A percentile compares a stretch with the other conserved stretches of the same genome.
Evolutionary conservation across 257 asterid species (phyloP).

Genomic region (Scutellaria minor): DNA sequence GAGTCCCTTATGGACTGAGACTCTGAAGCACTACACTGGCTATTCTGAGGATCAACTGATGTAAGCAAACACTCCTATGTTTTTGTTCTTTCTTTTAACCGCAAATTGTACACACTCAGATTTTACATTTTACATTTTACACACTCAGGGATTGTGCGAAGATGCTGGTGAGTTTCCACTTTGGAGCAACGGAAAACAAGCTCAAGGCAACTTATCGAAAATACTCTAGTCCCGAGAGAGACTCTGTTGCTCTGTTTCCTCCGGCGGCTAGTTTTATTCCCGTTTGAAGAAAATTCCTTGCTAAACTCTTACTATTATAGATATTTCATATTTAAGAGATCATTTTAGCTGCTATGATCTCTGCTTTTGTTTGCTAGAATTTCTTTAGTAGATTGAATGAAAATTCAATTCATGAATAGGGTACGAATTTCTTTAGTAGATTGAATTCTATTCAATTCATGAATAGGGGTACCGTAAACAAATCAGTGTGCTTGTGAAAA

Average conservation of each 20-base stretch:
- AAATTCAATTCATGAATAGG: too few species aligned
- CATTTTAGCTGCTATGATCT: slow-evolving; percentile 46
- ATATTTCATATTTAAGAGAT: slow-evolving; percentile 27
- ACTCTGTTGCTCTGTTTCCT: slow-evolving; percentile 75
- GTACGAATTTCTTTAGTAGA: too few species aligned
- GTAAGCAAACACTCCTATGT: slow-evolving; percentile 38
- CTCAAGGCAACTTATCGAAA: slow-evolving; percentile 64
- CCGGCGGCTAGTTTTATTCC: slow-evolving; percentile 54
- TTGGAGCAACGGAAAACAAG: slow-evolving; percentile 58
- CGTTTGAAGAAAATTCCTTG: neutral
- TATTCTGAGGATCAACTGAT: slow-evolving; percentile 60
- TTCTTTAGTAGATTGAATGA: neutral
- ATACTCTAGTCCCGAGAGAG: slow-evolving; percentile 56
- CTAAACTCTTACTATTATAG: neutral
- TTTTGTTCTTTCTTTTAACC: neutral
- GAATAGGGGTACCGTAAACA: too few species aligned
- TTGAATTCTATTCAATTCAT: too few species aligned
- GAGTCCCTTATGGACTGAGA: slow-evolving; percentile 70
- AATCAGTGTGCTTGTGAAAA: too few species aligned
- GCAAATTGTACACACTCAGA: neutral
- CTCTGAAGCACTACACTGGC: slow-evolving; percentile 74
- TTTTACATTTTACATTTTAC: neutral
- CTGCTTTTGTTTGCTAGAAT: neutral
- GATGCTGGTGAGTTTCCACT: slow-evolving; percentile 61
- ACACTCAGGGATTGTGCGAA: slow-evolving; percentile 78